phyloP scores from a whole-genome alignment of 345 rosid genomes.

The Pistacia atlantica region DNA sequence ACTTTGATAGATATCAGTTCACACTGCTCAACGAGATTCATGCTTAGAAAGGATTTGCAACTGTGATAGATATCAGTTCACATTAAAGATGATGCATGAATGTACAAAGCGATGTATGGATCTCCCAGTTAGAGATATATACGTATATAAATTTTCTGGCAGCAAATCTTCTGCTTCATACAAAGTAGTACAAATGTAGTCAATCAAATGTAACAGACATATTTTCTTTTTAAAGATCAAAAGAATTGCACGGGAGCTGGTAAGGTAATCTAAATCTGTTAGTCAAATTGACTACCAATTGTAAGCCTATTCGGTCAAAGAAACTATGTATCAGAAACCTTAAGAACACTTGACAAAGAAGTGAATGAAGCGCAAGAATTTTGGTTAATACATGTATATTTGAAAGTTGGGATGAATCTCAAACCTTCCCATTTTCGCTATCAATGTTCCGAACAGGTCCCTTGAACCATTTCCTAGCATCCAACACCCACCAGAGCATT shows the following conservation, averaged over 20 bases:
- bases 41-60: too few relatives aligned
- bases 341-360: background rate
- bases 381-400: background rate
- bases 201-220: background rate
- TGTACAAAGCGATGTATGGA: too few relatives aligned
- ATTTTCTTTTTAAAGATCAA: too few relatives aligned
- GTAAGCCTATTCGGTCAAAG: background rate
- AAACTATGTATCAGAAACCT: background rate
- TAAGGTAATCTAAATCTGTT: background rate
- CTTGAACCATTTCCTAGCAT: slow-evolving; percentile 62
- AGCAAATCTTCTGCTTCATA: background rate
- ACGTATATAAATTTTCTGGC: background rate
- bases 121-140: background rate
- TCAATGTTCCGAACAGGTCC: slow-evolving; percentile 68
- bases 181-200: background rate
- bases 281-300: background rate
- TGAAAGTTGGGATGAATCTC: background rate
- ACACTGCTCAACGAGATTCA: too few relatives aligned
- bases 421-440: slow-evolving; percentile 30
- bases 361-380: background rate
- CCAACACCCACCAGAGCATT: slow-evolving; percentile 61
- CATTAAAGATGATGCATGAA: background rate
- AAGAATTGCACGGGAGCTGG: background rate
- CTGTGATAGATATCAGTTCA: background rate
- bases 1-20: too few relatives aligned